Evolutionary conservation across 2,329 filamentous ascomycete genomes (phyloP), one percentile per base, ranked within the genome.

Genomic region (Dactylonectria macrodidyma): DNA sequence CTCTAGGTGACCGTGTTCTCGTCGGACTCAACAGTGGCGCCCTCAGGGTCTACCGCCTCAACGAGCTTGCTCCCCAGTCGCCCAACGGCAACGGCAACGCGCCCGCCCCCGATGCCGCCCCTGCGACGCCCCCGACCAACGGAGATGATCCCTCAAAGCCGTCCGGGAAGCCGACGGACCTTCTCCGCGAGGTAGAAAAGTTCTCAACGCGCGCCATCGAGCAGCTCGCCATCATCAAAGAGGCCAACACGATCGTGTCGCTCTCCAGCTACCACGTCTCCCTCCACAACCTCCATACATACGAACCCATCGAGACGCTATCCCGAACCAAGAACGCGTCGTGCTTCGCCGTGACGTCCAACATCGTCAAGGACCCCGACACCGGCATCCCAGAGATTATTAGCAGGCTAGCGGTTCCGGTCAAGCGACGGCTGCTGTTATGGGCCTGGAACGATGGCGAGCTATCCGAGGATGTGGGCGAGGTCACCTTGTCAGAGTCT

Each of bases 401-500:
- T 71, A 97, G 94, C 62, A 88, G 95, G 44, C 85, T 99, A 59
- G 96, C 95, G 7, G 95, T 99, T 11, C 95, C 95, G 5, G 94
- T 98, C 38, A 98, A 98, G 86, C 88, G 96, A 77, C 93, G 93
- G 76, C 86, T 99, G 59, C 81, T 98, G 68, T 83, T 98, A 62
- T 99, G 96, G 95, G 93, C 92, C 76, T 99, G 97, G 96, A 93
- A 96, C 75, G 95, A 97, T 79, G 96, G 95, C 85, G 96, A 98
- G 83, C 86, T 98, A 48, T 88, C 88, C 55, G 86, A 89, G 3
- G 90, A 96, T 38, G 90, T 92, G 0, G 85, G 85, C 33, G 96
- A 98, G 82, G 89, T 98, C 44, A 89, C 90, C 1, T 86, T 98
- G 51, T 86, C 94, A 38, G 95, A 95, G 76, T 90, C 93, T 24